These are phyloP conservation scores for Pseudoneurospora amorphoporcata DNA, from an alignment of 495 filamentous ascomycete genomes.

Conservation along the genomic window DNA sequence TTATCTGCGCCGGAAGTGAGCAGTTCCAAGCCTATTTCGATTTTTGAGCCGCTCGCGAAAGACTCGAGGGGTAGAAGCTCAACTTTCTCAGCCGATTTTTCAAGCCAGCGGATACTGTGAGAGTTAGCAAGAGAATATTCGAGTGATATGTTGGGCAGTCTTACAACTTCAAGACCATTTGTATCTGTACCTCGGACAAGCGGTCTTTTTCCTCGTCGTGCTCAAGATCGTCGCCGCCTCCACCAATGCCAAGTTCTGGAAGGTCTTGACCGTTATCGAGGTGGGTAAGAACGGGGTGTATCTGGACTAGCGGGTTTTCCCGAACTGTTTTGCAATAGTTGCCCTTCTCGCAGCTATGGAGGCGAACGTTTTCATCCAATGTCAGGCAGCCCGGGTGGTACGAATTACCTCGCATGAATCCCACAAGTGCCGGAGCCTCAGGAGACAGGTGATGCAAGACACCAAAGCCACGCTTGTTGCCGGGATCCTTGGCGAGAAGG, in stretches of 20 bases:
- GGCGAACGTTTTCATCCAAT: constrained; percentile 45
- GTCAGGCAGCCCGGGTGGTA: constrained; percentile 63
- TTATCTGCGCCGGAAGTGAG: constrained; percentile 13
- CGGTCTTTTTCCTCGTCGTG: constrained; percentile 55
- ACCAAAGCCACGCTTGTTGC: constrained; percentile 15
- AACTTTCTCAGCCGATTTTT: constrained; percentile 13
- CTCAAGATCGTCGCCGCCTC: constrained; percentile 65
- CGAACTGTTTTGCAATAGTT: constrained; percentile 49
- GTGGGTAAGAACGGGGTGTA: constrained; percentile 62
- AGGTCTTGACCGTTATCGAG: constrained; percentile 47
- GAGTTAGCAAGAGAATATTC: not conserved
- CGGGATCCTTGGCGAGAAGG: constrained; percentile 32
- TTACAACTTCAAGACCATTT: constrained; percentile 38
- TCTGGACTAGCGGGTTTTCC: constrained; percentile 54
- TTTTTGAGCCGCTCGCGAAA: constrained; percentile 17
- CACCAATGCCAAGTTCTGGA: constrained; percentile 66
- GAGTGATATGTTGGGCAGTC: not conserved
- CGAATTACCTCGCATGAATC: constrained; percentile 67
- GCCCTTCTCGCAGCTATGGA: constrained; percentile 82
- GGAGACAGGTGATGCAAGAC: constrained; percentile 31
- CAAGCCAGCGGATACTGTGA: constrained; percentile 11
- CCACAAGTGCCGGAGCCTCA: constrained; percentile 60
- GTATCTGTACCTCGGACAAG: constrained; percentile 33
- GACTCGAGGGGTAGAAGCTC: constrained; percentile 14
- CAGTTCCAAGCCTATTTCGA: constrained; percentile 24